Evolutionary conservation across 2,329 filamentous ascomycete species (phyloP).

Genomic region (Beauveria rudraprayagi): DNA sequence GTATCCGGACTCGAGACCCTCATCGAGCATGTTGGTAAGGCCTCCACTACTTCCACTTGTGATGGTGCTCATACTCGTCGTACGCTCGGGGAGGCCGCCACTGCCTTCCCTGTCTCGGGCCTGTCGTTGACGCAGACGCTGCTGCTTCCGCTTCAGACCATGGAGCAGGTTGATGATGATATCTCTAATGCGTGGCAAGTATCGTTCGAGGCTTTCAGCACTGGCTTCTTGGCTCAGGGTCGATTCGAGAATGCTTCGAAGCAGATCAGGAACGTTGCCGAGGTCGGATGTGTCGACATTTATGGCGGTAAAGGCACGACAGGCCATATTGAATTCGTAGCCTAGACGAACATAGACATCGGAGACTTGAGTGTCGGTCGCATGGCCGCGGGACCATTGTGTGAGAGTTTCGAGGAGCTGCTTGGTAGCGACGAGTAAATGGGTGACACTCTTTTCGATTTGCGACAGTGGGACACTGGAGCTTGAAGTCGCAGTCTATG

Average conservation of each 20-base stretch:
- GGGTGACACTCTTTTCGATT: conserved; percentile 98
- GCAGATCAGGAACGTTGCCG: conserved; percentile 85
- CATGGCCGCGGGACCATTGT: conserved; percentile 89
- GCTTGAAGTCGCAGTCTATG: conserved; percentile 35
- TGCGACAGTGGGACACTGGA: conserved; percentile 76
- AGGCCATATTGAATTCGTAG: conserved; percentile 99
- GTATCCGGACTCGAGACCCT: conserved; percentile 49
- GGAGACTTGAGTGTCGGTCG: conserved; percentile 90
- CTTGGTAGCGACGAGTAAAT: conserved; percentile 94
- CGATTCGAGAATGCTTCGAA: conserved; percentile 86
- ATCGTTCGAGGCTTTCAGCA: conserved; percentile 85
- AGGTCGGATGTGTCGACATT: conserved; percentile 92
- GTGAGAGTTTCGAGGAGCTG: conserved; percentile 95
- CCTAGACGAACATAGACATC: conserved; percentile 96
- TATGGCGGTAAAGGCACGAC: conserved; percentile 91
- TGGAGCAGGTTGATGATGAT: conserved; percentile 98
- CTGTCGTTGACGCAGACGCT: conserved; percentile 65
- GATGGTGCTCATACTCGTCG: conserved; percentile 51
- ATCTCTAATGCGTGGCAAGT: conserved; percentile 87
- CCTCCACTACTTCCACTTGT: conserved; percentile 48
- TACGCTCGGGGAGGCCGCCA: conserved; percentile 37
- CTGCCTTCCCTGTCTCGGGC: conserved; percentile 42
- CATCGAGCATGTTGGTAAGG: conserved; percentile 51
- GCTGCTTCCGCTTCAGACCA: conserved; percentile 93
- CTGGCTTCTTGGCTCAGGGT: conserved; percentile 96